Evolutionary conservation across 495 filamentous ascomycete genomes (phyloP), one percentile per base, ranked within the genome.

Genomic region (Penicillium manginii): DNA sequence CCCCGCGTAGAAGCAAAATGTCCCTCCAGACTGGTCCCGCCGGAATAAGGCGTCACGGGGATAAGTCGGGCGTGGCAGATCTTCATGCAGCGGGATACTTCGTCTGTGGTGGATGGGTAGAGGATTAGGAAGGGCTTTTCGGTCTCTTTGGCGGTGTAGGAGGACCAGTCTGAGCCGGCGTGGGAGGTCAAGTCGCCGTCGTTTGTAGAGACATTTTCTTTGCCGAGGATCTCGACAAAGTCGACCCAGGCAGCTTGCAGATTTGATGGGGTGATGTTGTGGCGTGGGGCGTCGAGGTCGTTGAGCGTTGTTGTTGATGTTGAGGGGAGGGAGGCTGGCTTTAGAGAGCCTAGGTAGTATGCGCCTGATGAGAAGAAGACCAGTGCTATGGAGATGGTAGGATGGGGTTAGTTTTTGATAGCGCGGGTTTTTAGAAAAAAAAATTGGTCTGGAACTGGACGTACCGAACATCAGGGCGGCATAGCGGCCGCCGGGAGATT

Each of bases 181-280:
- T 97, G 94, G 11, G 79, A 76, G 10, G 81, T 73, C 39, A 93
- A 72, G 57, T 96, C 90, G 11, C 74, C 77, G 8, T 80, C 77
- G 40, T 83, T 60, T 0, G 93, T 96, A 45, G 88, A 92, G 35
- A 98, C 89, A 71, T 97, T 86, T 29, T 92, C 89, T 56, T 84
- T 78, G 50, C 96, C 94, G 9, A 98, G 82, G 18, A 98, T 88
- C 26, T 83, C 82, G 40, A 87, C 86, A 66, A 98, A 93, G 71
- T 98, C 94, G 5, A 88, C 79, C 94, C 96, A 98, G 3, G 93
- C 91, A 9, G 96, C 91, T 76, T 98, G 88, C 39, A 98, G 83
- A 65, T 93, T 94, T 17, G 84, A 79, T 50, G 82, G 83, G 31
- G 86, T 82, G 48, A 85, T 81, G 64, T 97, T 85, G 68, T 96